These are phyloP conservation scores for Geotrichum restrictum DNA, from an alignment of 1,139 yeast species.

Conservation along the genomic window DNA sequence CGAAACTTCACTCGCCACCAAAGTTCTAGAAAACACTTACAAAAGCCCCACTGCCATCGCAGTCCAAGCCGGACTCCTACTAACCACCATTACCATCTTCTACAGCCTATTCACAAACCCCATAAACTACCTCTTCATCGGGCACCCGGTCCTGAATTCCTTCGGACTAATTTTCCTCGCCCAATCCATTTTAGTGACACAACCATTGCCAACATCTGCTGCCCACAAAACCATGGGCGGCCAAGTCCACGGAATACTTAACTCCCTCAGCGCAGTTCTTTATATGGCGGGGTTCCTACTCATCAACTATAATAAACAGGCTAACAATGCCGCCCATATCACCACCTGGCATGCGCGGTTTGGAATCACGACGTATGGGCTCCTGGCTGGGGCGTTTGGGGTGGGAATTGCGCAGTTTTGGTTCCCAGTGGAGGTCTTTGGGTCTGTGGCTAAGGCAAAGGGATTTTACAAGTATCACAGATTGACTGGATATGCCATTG, in stretches of 20 bases:
- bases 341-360: constrained; percentile 35
- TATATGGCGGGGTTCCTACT: constrained; percentile 27
- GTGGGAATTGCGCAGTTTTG: constrained; percentile 33
- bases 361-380: constrained; percentile 29
- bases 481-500: constrained; percentile 31
- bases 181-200: constrained; percentile 29
- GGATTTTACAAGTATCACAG: constrained; percentile 35
- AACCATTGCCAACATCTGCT: constrained; percentile 26
- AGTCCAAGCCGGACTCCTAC: constrained; percentile 24
- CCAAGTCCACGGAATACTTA: constrained; percentile 32
- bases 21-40: constrained; percentile 19
- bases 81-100: constrained; percentile 20
- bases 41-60: constrained; percentile 22
- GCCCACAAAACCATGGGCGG: constrained; percentile 32
- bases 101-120: constrained; percentile 25
- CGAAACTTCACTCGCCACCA: background rate
- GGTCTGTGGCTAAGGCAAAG: constrained; percentile 32
- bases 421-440: constrained; percentile 31
- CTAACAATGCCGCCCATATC: constrained; percentile 30
- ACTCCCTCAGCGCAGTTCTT: constrained; percentile 24
- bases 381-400: constrained; percentile 24
- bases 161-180: constrained; percentile 27
- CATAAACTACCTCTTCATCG: constrained; percentile 26
- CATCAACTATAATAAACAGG: constrained; percentile 31
- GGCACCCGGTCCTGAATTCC: constrained; percentile 30